phyloP scores from a whole-genome alignment of 2,329 filamentous ascomycete species.

The Zalaria sp. region DNA sequence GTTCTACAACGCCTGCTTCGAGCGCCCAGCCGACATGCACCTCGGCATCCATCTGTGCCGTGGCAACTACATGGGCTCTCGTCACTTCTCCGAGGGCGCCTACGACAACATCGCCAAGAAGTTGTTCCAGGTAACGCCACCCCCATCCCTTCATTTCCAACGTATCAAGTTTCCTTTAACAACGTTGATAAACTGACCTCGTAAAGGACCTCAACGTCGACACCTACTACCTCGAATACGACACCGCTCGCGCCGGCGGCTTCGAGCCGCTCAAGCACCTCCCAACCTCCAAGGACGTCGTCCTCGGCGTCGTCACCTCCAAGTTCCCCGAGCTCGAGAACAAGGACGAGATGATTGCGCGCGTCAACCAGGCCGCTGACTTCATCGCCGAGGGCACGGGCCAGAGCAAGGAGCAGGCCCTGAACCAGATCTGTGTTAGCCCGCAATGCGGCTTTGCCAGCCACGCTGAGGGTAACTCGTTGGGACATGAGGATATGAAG shows the following conservation, averaged over 20 bases:
- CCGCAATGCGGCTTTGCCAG: constrained; percentile 63
- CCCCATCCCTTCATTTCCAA: constrained; percentile 3
- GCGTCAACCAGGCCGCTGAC: constrained; percentile 35
- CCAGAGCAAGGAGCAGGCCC: constrained; percentile 47
- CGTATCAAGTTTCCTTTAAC: too few species aligned
- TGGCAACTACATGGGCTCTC: constrained; percentile 25
- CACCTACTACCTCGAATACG: constrained; percentile 25
- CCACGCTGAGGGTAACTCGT: constrained; percentile 56
- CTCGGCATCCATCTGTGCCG: constrained; percentile 60
- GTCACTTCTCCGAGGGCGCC: constrained; percentile 26
- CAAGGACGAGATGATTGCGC: constrained; percentile 25
- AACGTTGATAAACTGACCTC: constrained; percentile 3
- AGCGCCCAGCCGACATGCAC: constrained; percentile 52
- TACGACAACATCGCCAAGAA: constrained; percentile 16
- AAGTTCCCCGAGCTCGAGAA: constrained; percentile 27
- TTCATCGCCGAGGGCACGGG: constrained; percentile 53
- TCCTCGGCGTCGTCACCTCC: constrained; percentile 27
- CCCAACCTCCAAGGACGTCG: constrained; percentile 25
- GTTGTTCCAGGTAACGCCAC: constrained; percentile 23
- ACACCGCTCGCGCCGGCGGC: constrained; percentile 26
- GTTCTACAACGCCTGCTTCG: constrained; percentile 58
- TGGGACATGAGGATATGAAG: constrained; percentile 54
- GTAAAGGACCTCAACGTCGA: constrained; percentile 20
- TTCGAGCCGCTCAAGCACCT: constrained; percentile 26
- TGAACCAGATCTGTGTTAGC: constrained; percentile 50